Conservation (phyloP, 331 rosid species). For the Erythrophleum ivorense region DNA sequence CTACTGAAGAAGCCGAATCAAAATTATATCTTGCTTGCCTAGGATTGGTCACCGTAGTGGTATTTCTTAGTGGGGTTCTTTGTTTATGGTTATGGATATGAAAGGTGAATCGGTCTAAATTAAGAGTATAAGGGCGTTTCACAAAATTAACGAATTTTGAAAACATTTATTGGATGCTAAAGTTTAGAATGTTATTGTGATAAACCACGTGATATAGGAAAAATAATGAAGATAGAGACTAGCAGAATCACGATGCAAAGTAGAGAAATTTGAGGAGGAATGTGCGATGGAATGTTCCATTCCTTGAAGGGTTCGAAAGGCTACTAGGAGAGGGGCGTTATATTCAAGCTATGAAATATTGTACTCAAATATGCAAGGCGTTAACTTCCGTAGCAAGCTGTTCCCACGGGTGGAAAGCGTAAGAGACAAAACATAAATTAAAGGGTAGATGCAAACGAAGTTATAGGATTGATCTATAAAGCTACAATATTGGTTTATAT, state of each 20-base stretch:
- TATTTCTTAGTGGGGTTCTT: background rate
- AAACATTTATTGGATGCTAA: background rate
- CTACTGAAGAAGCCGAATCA: background rate
- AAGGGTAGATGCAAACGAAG: background rate
- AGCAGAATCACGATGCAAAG: background rate
- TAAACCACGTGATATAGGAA: background rate
- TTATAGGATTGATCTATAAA: background rate
- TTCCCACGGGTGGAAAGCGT: background rate
- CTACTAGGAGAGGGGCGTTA: background rate
- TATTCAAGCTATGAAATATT: no score
- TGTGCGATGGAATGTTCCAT: background rate
- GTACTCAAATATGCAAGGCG: conserved; percentile 8
- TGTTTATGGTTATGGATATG: background rate
- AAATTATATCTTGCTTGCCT: background rate
- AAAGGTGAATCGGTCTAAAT: background rate
- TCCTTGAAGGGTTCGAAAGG: no score
- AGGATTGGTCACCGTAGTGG: background rate
- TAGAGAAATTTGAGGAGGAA: background rate
- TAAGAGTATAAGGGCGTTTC: background rate
- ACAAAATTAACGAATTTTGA: no score
- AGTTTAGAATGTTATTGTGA: background rate
- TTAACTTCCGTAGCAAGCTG: conserved; percentile 13
- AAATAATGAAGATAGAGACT: background rate
- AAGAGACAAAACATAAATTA: background rate
- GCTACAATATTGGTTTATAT: no score